Conservation (phyloP, 2,329 filamentous ascomycete species). For the Erysiphe pulchra region DNA sequence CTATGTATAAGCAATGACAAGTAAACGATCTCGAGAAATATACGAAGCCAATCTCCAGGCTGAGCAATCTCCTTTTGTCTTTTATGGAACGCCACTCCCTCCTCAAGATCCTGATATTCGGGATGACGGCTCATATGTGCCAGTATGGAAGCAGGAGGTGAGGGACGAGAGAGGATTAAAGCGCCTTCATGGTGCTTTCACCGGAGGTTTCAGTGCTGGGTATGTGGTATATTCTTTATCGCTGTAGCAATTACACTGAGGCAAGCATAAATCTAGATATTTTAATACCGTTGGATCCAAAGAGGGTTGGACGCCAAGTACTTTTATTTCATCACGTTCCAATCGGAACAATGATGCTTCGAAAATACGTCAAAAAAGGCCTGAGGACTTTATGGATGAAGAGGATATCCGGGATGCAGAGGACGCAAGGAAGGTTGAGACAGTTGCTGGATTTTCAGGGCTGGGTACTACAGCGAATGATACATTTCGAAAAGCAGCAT, state of each 20-base stretch:
- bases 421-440: slow-evolving; percentile 51
- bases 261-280: slow-evolving; percentile 29
- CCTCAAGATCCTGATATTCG: slow-evolving; percentile 47
- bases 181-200: slow-evolving; percentile 85
- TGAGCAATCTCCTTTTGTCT: slow-evolving; percentile 44
- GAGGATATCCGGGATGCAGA: slow-evolving; percentile 76
- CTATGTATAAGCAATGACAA: slow-evolving; percentile 29
- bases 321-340: slow-evolving; percentile 71
- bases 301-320: slow-evolving; percentile 84
- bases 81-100: slow-evolving; percentile 68
- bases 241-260: neutral
- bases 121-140: slow-evolving; percentile 80
- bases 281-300: slow-evolving; percentile 97
- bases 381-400: slow-evolving; percentile 94
- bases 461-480: slow-evolving; percentile 42
- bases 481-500: slow-evolving; percentile 19
- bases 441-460: slow-evolving; percentile 45
- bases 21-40: slow-evolving; percentile 52
- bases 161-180: slow-evolving; percentile 78
- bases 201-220: slow-evolving; percentile 90
- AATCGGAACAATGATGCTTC: slow-evolving; percentile 45
- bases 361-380: slow-evolving; percentile 29
- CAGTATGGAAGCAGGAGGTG: slow-evolving; percentile 96
- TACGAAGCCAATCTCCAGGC: slow-evolving; percentile 51
- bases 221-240: slow-evolving; percentile 20